Percentiles rank a stretch among this genome's conserved stretches.
Conservation (phyloP, 176 grass and related monocot genomes). For the Avena insularis region DNA sequence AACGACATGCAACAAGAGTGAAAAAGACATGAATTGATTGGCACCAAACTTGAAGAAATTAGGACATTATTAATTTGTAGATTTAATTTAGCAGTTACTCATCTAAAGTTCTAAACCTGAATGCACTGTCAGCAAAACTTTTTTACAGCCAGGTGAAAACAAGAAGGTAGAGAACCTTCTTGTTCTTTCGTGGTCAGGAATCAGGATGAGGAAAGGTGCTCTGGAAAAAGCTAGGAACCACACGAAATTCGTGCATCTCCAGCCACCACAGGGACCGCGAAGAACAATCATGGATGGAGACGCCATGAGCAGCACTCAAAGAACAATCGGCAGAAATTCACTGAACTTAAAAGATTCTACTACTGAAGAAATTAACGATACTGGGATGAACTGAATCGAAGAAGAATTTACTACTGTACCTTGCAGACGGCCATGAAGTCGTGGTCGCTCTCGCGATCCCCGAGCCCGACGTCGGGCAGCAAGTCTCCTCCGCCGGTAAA, state of each 20-base stretch:
- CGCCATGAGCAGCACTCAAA: background rate
- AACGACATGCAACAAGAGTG: background rate
- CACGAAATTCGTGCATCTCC: background rate
- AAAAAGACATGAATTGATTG: background rate
- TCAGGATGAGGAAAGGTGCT: background rate
- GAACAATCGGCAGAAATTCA: background rate
- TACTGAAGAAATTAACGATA: background rate
- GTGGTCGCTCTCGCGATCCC: constrained; percentile 85
- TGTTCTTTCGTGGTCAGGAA: background rate
- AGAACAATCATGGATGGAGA: background rate
- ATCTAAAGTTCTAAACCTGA: background rate
- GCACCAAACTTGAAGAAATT: background rate
- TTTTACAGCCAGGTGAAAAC: background rate
- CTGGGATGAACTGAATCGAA: no score
- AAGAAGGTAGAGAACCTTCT: background rate
- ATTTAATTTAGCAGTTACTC: no score
- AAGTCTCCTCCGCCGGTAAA: no score
- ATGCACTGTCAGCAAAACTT: background rate
- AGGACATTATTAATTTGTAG: background rate
- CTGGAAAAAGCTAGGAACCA: background rate
- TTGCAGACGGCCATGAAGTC: constrained; percentile 95
- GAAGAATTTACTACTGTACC: constrained; percentile 28
- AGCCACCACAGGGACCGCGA: background rate
- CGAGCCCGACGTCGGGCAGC: constrained; percentile 77
- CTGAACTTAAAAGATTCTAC: background rate